Percentiles rank a stretch among this genome's conserved stretches.
phyloP scores from a whole-genome alignment of 257 asterid species.

The Solanum pennellii region DNA sequence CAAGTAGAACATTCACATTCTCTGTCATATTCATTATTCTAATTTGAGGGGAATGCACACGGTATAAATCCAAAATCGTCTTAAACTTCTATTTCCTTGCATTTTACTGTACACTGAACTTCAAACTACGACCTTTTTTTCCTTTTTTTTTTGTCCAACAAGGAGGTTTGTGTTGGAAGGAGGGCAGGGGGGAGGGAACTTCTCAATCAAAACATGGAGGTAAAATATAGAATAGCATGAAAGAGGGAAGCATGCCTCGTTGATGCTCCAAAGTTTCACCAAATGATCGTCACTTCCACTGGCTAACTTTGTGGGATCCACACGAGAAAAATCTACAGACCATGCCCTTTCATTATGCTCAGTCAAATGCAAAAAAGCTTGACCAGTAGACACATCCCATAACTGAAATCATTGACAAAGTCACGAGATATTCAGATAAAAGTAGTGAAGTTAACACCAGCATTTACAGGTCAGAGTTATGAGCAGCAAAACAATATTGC shows the following conservation, averaged over 20 bases:
- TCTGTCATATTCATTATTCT: background rate
- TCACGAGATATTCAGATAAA: conserved; percentile 1
- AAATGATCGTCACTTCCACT: conserved; percentile 92
- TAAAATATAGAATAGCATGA: background rate
- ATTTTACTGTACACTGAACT: background rate
- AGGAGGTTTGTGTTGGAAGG: background rate
- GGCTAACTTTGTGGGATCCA: conserved; percentile 67
- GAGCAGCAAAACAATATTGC: background rate
- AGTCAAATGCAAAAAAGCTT: conserved; percentile 33
- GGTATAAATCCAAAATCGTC: background rate
- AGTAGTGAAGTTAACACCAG: background rate
- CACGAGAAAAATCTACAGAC: conserved; percentile 88
- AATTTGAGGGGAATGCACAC: background rate
- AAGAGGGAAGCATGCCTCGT: conserved; percentile 42
- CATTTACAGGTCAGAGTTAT: background rate
- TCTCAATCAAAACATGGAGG: background rate
- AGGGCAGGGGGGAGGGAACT: background rate
- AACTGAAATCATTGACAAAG: conserved; percentile 42
- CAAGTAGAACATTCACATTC: background rate
- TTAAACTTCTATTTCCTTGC: background rate
- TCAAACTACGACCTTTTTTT: background rate
- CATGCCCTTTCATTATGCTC: conserved; percentile 91
- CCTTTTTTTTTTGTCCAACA: background rate
- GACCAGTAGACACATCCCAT: conserved; percentile 95
- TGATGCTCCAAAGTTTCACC: conserved; percentile 91